Conservation (phyloP, 1,284 basidiomycete species). For the Polyporus tsugae region DNA sequence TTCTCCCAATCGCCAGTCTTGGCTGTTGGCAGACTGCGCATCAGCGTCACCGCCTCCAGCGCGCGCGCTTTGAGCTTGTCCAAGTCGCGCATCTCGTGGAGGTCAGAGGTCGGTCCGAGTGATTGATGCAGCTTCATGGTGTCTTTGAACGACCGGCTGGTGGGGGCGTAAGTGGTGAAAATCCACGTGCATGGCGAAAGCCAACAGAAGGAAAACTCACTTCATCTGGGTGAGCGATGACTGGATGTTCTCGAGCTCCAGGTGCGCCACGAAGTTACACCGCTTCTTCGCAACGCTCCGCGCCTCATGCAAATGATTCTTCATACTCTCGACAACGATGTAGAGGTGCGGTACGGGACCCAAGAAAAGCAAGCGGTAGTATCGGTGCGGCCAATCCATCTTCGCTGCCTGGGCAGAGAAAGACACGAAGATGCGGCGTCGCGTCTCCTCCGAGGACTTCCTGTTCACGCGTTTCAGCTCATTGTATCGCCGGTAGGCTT, state of each 20-base stretch:
- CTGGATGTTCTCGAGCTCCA: constrained; percentile 46
- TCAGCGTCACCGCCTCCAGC: constrained; percentile 23
- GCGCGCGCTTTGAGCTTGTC: constrained; percentile 29
- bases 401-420: constrained; percentile 44
- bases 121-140: constrained; percentile 26
- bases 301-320: constrained; percentile 35
- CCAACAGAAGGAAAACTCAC: constrained; percentile 25
- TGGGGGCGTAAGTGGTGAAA: background rate
- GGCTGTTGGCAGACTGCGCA: constrained; percentile 27
- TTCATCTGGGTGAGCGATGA: constrained; percentile 38
- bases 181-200: background rate
- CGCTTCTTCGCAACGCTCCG: constrained; percentile 48
- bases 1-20: constrained; percentile 30
- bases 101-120: constrained; percentile 29
- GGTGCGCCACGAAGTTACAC: constrained; percentile 40
- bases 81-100: constrained; percentile 35
- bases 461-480: constrained; percentile 27
- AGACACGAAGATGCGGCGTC: constrained; percentile 22
- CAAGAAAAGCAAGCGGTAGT: constrained; percentile 54
- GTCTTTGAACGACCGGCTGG: constrained; percentile 29
- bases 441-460: constrained; percentile 16
- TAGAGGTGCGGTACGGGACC: constrained; percentile 60
- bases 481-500: constrained; percentile 41
- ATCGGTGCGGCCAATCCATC: constrained; percentile 44
- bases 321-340: constrained; percentile 52